These are phyloP conservation scores for Umbelopsis vinacea DNA, from an alignment of 192 early-diverging fungal genomes.

Conservation along the genomic window DNA sequence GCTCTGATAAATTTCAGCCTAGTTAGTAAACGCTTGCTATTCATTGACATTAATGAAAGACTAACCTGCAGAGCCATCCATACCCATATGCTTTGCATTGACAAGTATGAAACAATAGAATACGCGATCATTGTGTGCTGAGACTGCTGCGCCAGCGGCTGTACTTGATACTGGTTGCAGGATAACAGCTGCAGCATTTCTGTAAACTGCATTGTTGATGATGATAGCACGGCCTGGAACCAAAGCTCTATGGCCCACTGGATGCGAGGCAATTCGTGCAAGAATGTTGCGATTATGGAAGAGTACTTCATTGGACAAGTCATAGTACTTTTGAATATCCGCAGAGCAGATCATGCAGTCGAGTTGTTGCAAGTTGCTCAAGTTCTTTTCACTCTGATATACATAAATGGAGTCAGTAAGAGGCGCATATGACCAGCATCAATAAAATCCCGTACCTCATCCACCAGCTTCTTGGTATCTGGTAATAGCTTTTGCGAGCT, in stretches of 20 bases:
- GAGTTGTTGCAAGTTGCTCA: slow-evolving; percentile 65
- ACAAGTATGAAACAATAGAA: slow-evolving; percentile 50
- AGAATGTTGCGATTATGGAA: slow-evolving; percentile 57
- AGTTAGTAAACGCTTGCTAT: background rate
- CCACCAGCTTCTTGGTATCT: slow-evolving; percentile 72
- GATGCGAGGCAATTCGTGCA: slow-evolving; percentile 57
- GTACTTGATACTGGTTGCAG: slow-evolving; percentile 52
- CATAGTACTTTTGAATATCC: slow-evolving; percentile 79
- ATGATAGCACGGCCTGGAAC: slow-evolving; percentile 77
- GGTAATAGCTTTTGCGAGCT: slow-evolving; percentile 84
- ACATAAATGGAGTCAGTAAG: background rate
- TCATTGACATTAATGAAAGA: background rate
- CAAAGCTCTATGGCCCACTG: slow-evolving; percentile 66
- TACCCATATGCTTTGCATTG: slow-evolving; percentile 12
- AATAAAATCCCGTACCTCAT: slow-evolving; percentile 48
- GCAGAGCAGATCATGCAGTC: slow-evolving; percentile 80
- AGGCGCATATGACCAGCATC: no score
- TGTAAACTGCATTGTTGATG: slow-evolving; percentile 70
- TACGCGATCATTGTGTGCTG: slow-evolving; percentile 34
- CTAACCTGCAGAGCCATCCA: slow-evolving; percentile 12
- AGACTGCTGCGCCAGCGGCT: slow-evolving; percentile 25
- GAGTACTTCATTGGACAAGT: slow-evolving; percentile 59
- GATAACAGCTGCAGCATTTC: slow-evolving; percentile 70
- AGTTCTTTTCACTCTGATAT: slow-evolving; percentile 59
- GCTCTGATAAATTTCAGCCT: slow-evolving; percentile 21